Evolutionary conservation across 192 early-diverging fungal species (phyloP).

Genomic region (Umbelopsis vinacea): DNA sequence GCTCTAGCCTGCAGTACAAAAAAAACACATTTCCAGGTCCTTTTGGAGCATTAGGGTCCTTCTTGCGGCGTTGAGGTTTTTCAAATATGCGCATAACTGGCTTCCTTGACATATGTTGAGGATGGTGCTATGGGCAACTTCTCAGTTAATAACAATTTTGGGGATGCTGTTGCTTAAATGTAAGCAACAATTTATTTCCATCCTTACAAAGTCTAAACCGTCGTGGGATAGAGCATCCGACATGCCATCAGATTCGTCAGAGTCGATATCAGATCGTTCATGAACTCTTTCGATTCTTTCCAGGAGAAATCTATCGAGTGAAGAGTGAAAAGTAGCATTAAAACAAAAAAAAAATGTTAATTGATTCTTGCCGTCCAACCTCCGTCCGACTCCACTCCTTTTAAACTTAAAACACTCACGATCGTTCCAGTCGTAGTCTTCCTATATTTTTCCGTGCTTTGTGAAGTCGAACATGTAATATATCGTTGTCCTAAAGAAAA

Average conservation of each 20-base stretch:
- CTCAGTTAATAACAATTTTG: background rate
- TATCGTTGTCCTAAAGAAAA: constrained; percentile 52
- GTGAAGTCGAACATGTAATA: constrained; percentile 50
- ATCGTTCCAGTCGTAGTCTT: constrained; percentile 51
- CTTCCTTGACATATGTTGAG: background rate
- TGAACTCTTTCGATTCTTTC: constrained; percentile 30
- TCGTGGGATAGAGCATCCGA: constrained; percentile 32
- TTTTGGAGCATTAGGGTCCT: constrained; percentile 50
- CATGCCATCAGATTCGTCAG: constrained; percentile 25
- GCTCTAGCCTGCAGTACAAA: constrained; percentile 42
- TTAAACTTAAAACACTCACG: constrained; percentile 36
- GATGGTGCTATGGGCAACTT: background rate
- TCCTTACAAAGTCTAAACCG: constrained; percentile 28
- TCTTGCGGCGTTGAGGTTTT: constrained; percentile 40
- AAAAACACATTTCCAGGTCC: constrained; percentile 49
- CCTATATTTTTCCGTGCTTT: constrained; percentile 54
- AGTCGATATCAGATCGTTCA: constrained; percentile 18
- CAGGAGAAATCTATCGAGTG: constrained; percentile 19
- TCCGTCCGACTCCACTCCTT: background rate
- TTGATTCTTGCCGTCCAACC: too few relatives aligned
- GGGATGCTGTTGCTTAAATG: too few relatives aligned
- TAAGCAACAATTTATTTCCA: too few relatives aligned
- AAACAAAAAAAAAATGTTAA: too few relatives aligned
- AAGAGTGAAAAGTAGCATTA: background rate
- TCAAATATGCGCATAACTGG: constrained; percentile 4